Conservation (phyloP, 345 rosid genomes). For the Camelina hispida region DNA sequence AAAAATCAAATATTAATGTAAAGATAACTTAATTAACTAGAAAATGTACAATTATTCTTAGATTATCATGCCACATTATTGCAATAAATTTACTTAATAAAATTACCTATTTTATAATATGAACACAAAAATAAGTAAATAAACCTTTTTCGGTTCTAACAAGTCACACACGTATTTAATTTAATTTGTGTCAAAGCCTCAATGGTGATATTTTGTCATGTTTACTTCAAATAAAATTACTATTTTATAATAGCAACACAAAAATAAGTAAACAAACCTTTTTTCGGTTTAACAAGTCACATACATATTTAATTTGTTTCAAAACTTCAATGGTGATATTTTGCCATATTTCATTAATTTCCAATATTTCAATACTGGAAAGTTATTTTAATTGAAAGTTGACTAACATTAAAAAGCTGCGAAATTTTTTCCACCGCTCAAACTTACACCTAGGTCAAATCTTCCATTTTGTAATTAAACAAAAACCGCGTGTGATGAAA, state of each 20-base stretch:
- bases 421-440: neutral
- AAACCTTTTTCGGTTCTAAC: neutral
- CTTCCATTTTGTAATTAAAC: neutral
- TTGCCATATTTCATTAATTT: neutral
- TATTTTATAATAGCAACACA: neutral
- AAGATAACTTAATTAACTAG: neutral
- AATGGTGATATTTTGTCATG: neutral
- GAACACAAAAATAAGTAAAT: neutral
- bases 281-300: neutral
- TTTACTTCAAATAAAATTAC: neutral
- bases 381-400: neutral
- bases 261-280: neutral
- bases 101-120: neutral
- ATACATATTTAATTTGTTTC: neutral
- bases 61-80: neutral
- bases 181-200: neutral
- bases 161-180: neutral
- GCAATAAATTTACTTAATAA: neutral
- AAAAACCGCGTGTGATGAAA: neutral
- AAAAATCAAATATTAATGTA: neutral
- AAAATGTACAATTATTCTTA: constrained; percentile 3
- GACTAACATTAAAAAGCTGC: neutral
- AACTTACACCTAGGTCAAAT: neutral
- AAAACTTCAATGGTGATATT: neutral
- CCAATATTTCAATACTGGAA: neutral